A percentile compares a stretch with the other conserved stretches of the same genome.
Evolutionary conservation across 177 flowering plant species (phyloP).

Genomic region (Tripterygium wilfordii): DNA sequence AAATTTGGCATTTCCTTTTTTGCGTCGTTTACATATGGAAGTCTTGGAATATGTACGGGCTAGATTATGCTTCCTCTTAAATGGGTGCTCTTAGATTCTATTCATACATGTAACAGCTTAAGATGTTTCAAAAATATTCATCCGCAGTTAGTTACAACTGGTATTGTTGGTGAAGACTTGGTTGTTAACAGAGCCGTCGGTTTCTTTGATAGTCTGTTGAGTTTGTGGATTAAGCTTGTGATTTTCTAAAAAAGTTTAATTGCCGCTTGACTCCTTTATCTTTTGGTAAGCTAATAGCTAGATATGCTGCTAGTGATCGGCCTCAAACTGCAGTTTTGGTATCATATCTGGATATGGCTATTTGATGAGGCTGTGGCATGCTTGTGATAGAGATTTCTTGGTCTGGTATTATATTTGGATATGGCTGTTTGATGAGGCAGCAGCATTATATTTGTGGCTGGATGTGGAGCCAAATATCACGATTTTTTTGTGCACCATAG

Average conservation of each 20-base stretch:
- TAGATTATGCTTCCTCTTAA: constrained; percentile 7
- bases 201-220: constrained; percentile 18
- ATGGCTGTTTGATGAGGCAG: constrained; percentile 28
- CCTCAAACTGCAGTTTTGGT: constrained; percentile 27
- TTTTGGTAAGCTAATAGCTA: constrained; percentile 28
- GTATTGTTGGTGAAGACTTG: constrained; percentile 10
- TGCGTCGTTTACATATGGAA: no score
- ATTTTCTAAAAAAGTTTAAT: constrained; percentile 20
- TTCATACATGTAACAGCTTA: constrained; percentile 21
- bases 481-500: no score
- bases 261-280: constrained; percentile 22
- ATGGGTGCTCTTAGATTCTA: constrained; percentile 15
- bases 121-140: constrained; percentile 33
- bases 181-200: constrained; percentile 17
- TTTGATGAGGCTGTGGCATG: constrained; percentile 69
- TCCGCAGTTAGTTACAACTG: constrained; percentile 29
- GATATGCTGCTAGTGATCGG: constrained; percentile 20
- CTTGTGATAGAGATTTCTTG: constrained; percentile 45
- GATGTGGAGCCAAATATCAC: constrained; percentile 44
- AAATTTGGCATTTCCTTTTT: no score
- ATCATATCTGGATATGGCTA: constrained; percentile 25
- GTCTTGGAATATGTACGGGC: no score
- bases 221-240: constrained; percentile 20
- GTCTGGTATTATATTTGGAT: constrained; percentile 48
- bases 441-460: constrained; percentile 30